phyloP scores from a whole-genome alignment of 768 basidiomycete genomes.

The Termitomyces sp. region DNA sequence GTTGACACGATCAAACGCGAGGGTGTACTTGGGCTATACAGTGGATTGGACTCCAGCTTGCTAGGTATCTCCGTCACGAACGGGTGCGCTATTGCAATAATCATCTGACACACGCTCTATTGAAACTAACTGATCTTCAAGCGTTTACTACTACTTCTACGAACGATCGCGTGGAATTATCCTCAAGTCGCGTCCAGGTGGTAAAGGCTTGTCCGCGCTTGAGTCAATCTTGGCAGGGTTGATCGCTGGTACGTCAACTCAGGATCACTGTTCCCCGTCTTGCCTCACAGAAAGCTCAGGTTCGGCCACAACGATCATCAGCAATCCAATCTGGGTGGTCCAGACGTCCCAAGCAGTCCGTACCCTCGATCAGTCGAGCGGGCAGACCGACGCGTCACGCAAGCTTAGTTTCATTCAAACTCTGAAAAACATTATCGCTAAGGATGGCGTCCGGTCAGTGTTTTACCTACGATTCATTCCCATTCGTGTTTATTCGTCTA shows the following conservation, averaged over 20 bases:
- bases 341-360: constrained; percentile 85
- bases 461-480: not conserved
- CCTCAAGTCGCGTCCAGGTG: constrained; percentile 46
- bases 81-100: constrained; percentile 41
- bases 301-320: constrained; percentile 80
- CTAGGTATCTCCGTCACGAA: constrained; percentile 93
- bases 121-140: constrained; percentile 20
- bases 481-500: not conserved
- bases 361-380: constrained; percentile 34
- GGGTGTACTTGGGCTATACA: constrained; percentile 80
- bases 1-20: constrained; percentile 78
- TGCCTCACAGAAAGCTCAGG: constrained; percentile 38
- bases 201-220: constrained; percentile 71
- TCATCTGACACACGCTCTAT: not conserved
- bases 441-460: constrained; percentile 55
- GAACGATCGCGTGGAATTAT: constrained; percentile 60
- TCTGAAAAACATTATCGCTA: constrained; percentile 59
- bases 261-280: not conserved
- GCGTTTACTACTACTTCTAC: constrained; percentile 93
- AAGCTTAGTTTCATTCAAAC: constrained; percentile 64
- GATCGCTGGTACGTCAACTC: constrained; percentile 62
- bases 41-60: constrained; percentile 79
- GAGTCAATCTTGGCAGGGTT: constrained; percentile 89
- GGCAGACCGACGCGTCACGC: constrained; percentile 23
- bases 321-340: constrained; percentile 96